These are phyloP conservation scores for Lactuca sativa DNA, from an alignment of 129 eudicot species.

Conservation along the genomic window DNA sequence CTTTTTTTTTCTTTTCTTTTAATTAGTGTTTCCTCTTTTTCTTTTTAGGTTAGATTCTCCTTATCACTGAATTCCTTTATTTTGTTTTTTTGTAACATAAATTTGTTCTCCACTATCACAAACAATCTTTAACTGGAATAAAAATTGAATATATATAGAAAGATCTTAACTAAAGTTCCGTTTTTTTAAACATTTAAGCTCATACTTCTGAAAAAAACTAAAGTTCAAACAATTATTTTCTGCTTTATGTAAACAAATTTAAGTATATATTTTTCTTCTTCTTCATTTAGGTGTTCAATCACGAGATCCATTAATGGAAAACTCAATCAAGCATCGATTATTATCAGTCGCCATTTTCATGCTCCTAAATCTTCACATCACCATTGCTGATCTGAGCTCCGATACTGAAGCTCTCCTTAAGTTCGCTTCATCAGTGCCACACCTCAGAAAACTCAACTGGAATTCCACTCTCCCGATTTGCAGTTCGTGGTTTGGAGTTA, in stretches of 20 bases:
- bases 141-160: conserved; percentile 9
- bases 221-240: conserved; percentile 31
- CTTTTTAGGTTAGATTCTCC: conserved; percentile 66
- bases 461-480: conserved; percentile 45
- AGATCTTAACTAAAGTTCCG: conserved; percentile 1
- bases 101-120: conserved; percentile 28
- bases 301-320: conserved; percentile 23
- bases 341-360: conserved; percentile 32
- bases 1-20: conserved; percentile 59
- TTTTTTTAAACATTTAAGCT: conserved; percentile 13
- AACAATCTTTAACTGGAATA: conserved; percentile 6
- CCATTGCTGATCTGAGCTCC: conserved; percentile 52
- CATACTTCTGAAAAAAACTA: conserved; percentile 22
- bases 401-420: conserved; percentile 67
- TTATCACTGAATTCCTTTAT: conserved; percentile 33
- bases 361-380: conserved; percentile 32
- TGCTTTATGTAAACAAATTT: conserved; percentile 32
- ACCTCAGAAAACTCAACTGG: conserved; percentile 81
- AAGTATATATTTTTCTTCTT: neutral
- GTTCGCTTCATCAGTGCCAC: conserved; percentile 64
- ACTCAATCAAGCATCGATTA: conserved; percentile 30
- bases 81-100: conserved; percentile 34
- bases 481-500: conserved; percentile 76
- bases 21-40: conserved; percentile 38
- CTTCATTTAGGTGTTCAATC: conserved; percentile 35